Evolutionary conservation across 257 asterid genomes (phyloP), one percentile per base, ranked within the genome.

Genomic region (Schizonepeta tenuifolia): DNA sequence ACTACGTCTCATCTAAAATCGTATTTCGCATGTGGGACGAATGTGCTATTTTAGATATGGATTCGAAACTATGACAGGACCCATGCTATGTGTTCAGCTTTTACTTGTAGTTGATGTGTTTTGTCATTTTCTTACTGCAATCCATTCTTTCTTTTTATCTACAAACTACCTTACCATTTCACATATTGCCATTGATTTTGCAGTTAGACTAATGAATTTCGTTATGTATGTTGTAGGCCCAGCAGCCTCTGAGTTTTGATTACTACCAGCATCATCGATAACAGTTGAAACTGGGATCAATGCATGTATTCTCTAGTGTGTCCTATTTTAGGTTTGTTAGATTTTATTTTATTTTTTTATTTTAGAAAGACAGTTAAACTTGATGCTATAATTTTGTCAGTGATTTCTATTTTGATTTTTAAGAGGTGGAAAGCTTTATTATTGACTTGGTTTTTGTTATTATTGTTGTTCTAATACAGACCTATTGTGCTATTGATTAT

Each of bases 191-290:
- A 3, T 20, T 36, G n/a, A 36, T 10, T 9, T 72, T 3, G 26
- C 18, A 20, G 56, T 22, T 46, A 8, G 46, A 22, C 69, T 69
- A 14, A 73, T 40, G 13, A n/a, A 31, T 33, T 72, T 64, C 9
- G 4, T 12, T 28, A 3, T 74, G 51, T 68, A 71, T 78, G 57
- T 69, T 81, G 87, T 77, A 89, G 98, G 90, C 83, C 36, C 96
- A 85, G 86, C 98, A 92, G 81, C 98, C 96, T 41, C 83, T 89
- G 61, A 89, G 92, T 68, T 92, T 92, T 66, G 96, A 84, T 76
- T 86, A 86, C 85, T 77, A 88, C 26, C 96, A 89, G 62, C 79
- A 78, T 71, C 81, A 84, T 78, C 79, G 71, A 44, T 78, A 78
- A 69, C 79, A 35, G 60, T 58, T 70, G 33, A 57, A 50, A 59